Base-by-base conservation (phyloP, 345 rosid genomes). In the Bruguiera parviflora region DNA sequence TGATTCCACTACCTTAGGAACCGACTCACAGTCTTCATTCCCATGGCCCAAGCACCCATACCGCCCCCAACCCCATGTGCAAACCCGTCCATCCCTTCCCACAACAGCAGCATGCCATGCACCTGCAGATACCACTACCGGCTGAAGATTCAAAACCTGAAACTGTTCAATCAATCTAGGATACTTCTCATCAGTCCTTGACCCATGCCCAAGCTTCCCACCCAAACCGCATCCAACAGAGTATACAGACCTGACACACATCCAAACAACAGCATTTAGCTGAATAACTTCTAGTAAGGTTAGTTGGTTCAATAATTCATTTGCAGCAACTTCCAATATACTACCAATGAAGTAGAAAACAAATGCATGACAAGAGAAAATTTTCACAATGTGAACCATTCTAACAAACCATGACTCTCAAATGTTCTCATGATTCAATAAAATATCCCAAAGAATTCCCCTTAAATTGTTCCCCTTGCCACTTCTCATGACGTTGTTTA, bases 61-160 rank as follows among this genome's bases (percentile, higher is more conserved):
- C 53, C 91, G 96, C 0, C 98, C 98, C 98, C 98, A 95, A 66
- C 98, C 99, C 99, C 96, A 95, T 2, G 98, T 95, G 83, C 94
- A 95, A 61, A 95, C 96, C 70, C 91, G 68, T 27, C 99, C 99
- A 78, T 92, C 98, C 64, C 74, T 83, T 61, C 99, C 99, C 10
- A 95, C 86, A 53, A 86, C 97, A 58, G 99, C 99, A 32, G 99
- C 96, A 79, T 95, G 97, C 99, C 99, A 95, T 65, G 93, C 89
- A 67, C 97, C 99, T 13, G 99, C 97, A 29, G 99, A 86, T 66
- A 95, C 87, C 71, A 92, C 96, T 74, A 80, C 67, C 5, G 99
- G 99, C 65, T 95, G 92, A 72, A 95, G 85, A 71, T 86, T 92
- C 71, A 92, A 73, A 37, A 60, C 70, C 78, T 78, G 85, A 67